Base-by-base conservation (phyloP, 352 stramenopile species). In the Pythium oligandrum region DNA sequence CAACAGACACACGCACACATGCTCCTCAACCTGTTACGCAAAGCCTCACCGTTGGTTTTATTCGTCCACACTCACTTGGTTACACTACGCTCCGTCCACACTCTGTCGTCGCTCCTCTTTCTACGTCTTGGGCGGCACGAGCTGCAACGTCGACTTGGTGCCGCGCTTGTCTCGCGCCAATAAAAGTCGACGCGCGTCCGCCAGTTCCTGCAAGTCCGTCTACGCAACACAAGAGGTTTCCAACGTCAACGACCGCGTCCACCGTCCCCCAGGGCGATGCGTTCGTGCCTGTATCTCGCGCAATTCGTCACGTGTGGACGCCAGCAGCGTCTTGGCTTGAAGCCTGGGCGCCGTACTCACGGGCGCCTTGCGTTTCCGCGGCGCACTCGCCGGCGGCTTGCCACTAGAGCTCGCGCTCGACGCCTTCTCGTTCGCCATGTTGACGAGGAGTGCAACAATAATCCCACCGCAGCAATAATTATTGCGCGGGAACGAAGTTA, bases 271-370 rank as follows among this genome's bases (percentile, higher is more conserved):
- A 26, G 17, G 17, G 17, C 17, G 17, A 26, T 26, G 17, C 17
- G 17, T 26, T 26, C 17, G 17, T 26, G 72, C 68, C 70, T 80
- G 67, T 40, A 83, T 78, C 40, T 73, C 67, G 34, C 53, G 64
- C 51, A 83, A 47, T 30, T 83, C 73, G 43, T 80, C 68, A 31
- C 68, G 70, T 44, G 73, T 83, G 33, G 70, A 68, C 34, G 62
- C 61, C 32, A 70, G 70, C 45, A 83, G 65, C 42, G 57, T 65
- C 52, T 66, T 73, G 10, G 61, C 45, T 53, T 75, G 67, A 17
- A 80, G 54, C 38, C 61, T 73, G n/a, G 69, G 62, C 11, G 68
- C 69, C 1, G 72, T 77, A 8, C 52, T 48, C 12, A 60, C 55
- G 9, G 39, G 44, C 37, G 53, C 37, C 42, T 71, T 73, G 52